Evolutionary conservation across 768 basidiomycete genomes (phyloP).

Genomic region (Auricularia cornea): DNA sequence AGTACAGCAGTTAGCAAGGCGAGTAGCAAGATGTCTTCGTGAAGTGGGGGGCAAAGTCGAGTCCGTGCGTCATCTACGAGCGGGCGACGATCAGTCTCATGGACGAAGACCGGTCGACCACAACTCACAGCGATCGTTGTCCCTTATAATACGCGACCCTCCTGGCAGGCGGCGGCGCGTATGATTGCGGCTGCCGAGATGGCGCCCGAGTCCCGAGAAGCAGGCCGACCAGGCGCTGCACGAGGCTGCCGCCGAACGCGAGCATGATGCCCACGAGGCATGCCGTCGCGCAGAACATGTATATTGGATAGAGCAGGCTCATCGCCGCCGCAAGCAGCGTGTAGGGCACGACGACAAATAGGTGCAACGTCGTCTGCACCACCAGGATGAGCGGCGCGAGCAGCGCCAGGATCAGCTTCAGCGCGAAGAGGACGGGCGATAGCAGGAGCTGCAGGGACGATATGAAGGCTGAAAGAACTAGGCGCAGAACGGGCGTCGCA

Average conservation of each 20-base stretch:
- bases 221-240: not conserved
- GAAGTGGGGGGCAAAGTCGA: not conserved
- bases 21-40: not conserved
- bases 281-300: not conserved
- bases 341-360: not conserved
- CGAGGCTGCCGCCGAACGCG: not conserved
- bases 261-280: not conserved
- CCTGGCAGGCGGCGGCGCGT: too few species aligned
- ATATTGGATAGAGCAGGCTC: not conserved
- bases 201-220: not conserved
- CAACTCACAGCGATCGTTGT: not conserved
- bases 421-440: not conserved
- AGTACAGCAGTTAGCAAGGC: not conserved
- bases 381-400: not conserved
- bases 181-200: too few species aligned
- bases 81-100: not conserved
- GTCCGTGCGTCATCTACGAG: not conserved
- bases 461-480: not conserved
- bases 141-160: not conserved
- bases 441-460: not conserved
- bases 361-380: not conserved
- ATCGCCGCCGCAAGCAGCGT: not conserved
- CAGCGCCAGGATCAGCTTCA: not conserved
- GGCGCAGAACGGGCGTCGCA: not conserved
- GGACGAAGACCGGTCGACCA: not conserved